Conservation (phyloP, 2,329 filamentous ascomycete genomes). For the Talaromyces sp. region DNA sequence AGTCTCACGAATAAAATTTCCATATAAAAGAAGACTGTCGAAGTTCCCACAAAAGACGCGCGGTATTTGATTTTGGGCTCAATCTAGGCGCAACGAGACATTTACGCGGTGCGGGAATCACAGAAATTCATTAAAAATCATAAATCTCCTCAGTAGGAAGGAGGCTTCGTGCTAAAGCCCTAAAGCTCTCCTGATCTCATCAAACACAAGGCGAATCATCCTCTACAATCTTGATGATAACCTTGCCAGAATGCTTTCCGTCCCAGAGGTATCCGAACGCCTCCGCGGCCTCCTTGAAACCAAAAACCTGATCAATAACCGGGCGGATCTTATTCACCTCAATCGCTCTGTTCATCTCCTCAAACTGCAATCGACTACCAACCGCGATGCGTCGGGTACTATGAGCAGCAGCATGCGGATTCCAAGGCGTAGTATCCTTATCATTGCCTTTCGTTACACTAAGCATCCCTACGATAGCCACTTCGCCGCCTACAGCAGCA, state of each 20-base stretch:
- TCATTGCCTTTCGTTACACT: not conserved
- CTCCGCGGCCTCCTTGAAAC: slow-evolving; percentile 50
- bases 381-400: not conserved
- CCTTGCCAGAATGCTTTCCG: slow-evolving; percentile 30
- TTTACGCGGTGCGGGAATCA: not conserved
- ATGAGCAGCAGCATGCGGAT: not conserved
- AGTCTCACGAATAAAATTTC: not conserved
- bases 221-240: not conserved
- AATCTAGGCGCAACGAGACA: not conserved
- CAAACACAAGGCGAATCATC: not conserved
- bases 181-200: not conserved
- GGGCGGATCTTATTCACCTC: not conserved
- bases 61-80: not conserved
- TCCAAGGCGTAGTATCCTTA: not conserved
- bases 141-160: not conserved
- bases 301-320: slow-evolving; percentile 56
- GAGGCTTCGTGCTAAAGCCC: not conserved
- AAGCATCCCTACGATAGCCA: not conserved
- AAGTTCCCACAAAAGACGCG: not conserved
- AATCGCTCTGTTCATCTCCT: not conserved
- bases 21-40: not conserved
- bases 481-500: not conserved
- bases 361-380: not conserved
- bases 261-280: slow-evolving; percentile 53
- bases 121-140: no score